Base-by-base conservation (phyloP, 139 green algal genomes). In the Chlorella ohadii region DNA sequence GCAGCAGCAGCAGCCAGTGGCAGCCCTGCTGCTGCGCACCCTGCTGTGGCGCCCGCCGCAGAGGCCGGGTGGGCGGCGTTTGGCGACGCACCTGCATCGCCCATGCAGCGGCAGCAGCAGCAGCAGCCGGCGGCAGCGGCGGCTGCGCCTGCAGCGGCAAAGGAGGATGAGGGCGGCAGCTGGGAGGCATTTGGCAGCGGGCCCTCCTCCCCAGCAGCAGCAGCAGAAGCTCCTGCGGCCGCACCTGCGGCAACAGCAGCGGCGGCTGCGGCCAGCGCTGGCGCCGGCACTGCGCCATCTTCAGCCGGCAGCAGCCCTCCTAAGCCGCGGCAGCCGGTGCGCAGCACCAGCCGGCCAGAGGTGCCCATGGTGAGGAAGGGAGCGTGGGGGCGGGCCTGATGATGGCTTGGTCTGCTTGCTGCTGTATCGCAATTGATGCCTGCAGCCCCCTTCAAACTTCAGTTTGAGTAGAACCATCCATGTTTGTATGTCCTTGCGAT, bases 101-200 rank as follows among this genome's bases (percentile, higher is more conserved):
- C 73, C 39, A 19, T 11, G 20, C 34, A 34, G 55, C 22, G 11
- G 61, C 77, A 61, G n/a, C 61, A 36, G 61, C 61, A 73, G 61
- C 38, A n/a, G 38, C 23, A 25, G 55, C 41, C 38, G 16, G 82
- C 82, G 7, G 34, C 55, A 20, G 36, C 59, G 19, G 36, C 77
- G n/a, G 33, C 27, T 0, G 51, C 51, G 0, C 16, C 38, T 47
- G 65, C 47, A 13, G 33, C 56, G 4, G 1, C 22, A 39, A 61
- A 44, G 33, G 51, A 59, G 4, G n/a, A 68, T 20, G 76, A 31
- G n/a, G 66, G 0, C 19, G 16, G 9, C 59, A 67, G 71, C 0
- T 87, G 83, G 83, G 83, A 64, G 41, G 74, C 74, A 3, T 82
- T 87, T 74, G 77, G 77, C 27, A 75, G 79, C 27, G 65, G 47